Evolutionary conservation across 495 filamentous ascomycete genomes (phyloP), one percentile per base, ranked within the genome.

Genomic region (Podospora anserina): DNA sequence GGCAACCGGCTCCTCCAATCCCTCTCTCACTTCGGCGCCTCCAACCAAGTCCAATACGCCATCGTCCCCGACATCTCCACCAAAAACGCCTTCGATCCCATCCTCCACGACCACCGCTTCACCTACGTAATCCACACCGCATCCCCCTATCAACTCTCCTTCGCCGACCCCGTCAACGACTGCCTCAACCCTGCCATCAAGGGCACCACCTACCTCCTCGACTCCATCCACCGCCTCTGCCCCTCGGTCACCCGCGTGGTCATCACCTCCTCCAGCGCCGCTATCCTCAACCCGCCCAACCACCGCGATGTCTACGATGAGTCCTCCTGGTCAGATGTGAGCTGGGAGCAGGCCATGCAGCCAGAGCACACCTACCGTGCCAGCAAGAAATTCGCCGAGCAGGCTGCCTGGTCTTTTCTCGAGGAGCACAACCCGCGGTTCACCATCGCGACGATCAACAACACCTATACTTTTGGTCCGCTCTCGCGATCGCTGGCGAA

Each of bases 361-460:
- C 76, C 75, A 2, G 56, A 68, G 19, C 57, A 74, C 49, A 74
- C 80, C 3, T 84, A 84, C 65, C 66, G 69, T 13, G 75, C 77
- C 0, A 80, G 79, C 75, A 84, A 84, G 74, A 77, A 75, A 64
- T 78, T 82, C 54, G 75, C 82, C n/a, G 82, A 84, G 66, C 73
- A 78, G 49, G 74, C 78, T 0, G 82, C 81, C 18, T 84, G 83
- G 82, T 67, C 72, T 16, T 84, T 84, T 60, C 30, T 82, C 58
- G 64, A 69, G 0, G 63, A 39, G 7, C 61, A 77, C 23, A 59
- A 64, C n/a, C 79, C 80, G 2, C 66, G 65, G 5, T 84, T 84
- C 67, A 72, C 78, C 61, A 70, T 85, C 27, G 79, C 78, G 19
- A 77, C 77, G 34, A 82, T 84, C 34, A 82, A 82, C 66, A 77